Evolutionary conservation across 805 yeast genomes (phyloP), one percentile per base, ranked within the genome.

Genomic region (Hemisphaericaspora nanyangensis): DNA sequence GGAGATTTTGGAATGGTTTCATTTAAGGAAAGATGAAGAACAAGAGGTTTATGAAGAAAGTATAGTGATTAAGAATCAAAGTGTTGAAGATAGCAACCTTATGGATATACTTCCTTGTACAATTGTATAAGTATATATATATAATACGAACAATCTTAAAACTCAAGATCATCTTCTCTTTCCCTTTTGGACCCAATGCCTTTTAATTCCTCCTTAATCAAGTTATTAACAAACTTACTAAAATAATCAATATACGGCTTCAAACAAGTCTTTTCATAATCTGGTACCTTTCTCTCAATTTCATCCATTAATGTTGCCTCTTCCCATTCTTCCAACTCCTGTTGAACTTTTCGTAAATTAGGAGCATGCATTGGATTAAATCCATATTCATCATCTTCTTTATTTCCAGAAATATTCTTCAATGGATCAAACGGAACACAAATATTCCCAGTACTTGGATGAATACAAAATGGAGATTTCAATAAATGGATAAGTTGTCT

Each of bases 381-480:
- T 4, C 79, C 79, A 42, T 67, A 68, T 1, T 43, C 59, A 40
- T 65, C 73, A 43, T 68, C 70, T 2, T 58, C 63, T 17, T 39
- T 34, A 37, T 63, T 56, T 15, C 51, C 54, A 6, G 62, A 54
- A 26, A 68, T 47, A 45, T 66, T 68, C 29, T 63, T 55, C 4
- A 46, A 40, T 1, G 82, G 80, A 49, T 77, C 79, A 46, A 78
- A 83, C 0, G 98, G 96, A 6, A 93, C 96, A 76, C 98, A 93
- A 3, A 93, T 85, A 52, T 86, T 84, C 6, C 96, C 96, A 0
- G 99, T 93, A 2, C 88, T 82, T 2, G 99, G 99, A 60, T 93
- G 99, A 31, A 93, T 81, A 67, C 98, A 91, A 59, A 93, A 93
- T 13, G 99, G 99, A 1, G 97, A 85, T 58, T 93, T 93, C 51